These are phyloP conservation scores for Abrus pulchellus DNA, from an alignment of 306 rosid species.

Conservation along the genomic window DNA sequence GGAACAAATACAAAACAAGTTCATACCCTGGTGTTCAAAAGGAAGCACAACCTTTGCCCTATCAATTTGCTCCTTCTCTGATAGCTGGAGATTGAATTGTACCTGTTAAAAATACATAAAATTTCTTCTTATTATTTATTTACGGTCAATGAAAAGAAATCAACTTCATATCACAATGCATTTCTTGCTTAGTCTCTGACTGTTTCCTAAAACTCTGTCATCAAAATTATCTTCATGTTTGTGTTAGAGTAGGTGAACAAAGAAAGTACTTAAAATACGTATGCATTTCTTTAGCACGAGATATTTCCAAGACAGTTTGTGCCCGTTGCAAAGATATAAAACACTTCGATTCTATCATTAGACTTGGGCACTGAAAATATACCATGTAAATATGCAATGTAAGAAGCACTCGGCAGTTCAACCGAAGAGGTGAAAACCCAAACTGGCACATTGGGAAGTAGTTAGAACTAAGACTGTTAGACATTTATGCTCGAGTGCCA, in stretches of 20 bases:
- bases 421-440: conserved; percentile 4
- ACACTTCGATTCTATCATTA: not conserved
- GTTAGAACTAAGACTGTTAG: not conserved
- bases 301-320: conserved; percentile 41
- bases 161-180: conserved; percentile 29
- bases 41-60: conserved; percentile 94
- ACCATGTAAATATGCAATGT: not conserved
- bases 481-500: not conserved
- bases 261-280: conserved; percentile 8
- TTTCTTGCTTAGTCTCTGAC: conserved; percentile 29
- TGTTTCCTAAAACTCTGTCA: conserved; percentile 11
- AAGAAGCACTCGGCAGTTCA: not conserved
- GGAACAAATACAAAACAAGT: conserved; percentile 28
- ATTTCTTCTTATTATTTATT: conserved; percentile 11
- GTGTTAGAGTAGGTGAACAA: not conserved
- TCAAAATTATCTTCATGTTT: not conserved
- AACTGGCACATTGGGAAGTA: not conserved
- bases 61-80: conserved; percentile 89
- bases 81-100: conserved; percentile 85
- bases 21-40: conserved; percentile 92
- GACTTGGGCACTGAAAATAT: not conserved
- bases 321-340: not conserved
- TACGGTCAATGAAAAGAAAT: conserved; percentile 9
- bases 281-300: conserved; percentile 24
- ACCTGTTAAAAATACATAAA: conserved; percentile 61